A percentile compares a stretch with the other conserved stretches of the same genome.
These are phyloP conservation scores for Wickerhamomyces sp. DNA, from an alignment of 1,139 yeast species.

Conservation along the genomic window DNA sequence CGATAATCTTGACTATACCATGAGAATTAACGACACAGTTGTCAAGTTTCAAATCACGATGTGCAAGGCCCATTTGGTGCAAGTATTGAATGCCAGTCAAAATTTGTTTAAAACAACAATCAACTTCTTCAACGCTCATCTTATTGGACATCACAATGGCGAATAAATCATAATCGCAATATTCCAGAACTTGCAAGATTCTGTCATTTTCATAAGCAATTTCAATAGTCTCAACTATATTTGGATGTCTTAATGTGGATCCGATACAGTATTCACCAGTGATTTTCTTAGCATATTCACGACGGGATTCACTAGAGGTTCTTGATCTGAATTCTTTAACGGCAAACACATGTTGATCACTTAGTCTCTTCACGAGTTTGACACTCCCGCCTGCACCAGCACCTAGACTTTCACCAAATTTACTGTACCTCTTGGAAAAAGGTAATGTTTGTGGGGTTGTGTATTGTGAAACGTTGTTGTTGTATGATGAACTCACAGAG, in stretches of 20 bases:
- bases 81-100: conserved; percentile 76
- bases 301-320: conserved; percentile 66
- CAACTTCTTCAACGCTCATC: conserved; percentile 80
- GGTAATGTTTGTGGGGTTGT: conserved; percentile 36
- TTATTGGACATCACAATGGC: conserved; percentile 95
- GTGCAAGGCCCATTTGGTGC: conserved; percentile 86
- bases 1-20: conserved; percentile 87
- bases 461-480: conserved; percentile 23
- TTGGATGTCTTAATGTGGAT: conserved; percentile 82
- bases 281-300: conserved; percentile 90
- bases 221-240: conserved; percentile 86
- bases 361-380: conserved; percentile 60
- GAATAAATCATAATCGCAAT: conserved; percentile 87
- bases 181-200: conserved; percentile 90
- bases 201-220: conserved; percentile 86
- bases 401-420: conserved; percentile 81
- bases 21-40: conserved; percentile 83
- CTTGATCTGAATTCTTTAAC: conserved; percentile 87
- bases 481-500: conserved; percentile 22
- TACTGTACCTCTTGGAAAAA: conserved; percentile 71
- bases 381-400: conserved; percentile 98
- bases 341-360: conserved; percentile 75
- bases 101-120: conserved; percentile 87
- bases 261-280: conserved; percentile 97
- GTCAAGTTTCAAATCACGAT: conserved; percentile 87